Percentiles rank a stretch among this genome's conserved stretches.
phyloP scores from a whole-genome alignment of 1,139 yeast species.

The Geotrichum phurueaensis region DNA sequence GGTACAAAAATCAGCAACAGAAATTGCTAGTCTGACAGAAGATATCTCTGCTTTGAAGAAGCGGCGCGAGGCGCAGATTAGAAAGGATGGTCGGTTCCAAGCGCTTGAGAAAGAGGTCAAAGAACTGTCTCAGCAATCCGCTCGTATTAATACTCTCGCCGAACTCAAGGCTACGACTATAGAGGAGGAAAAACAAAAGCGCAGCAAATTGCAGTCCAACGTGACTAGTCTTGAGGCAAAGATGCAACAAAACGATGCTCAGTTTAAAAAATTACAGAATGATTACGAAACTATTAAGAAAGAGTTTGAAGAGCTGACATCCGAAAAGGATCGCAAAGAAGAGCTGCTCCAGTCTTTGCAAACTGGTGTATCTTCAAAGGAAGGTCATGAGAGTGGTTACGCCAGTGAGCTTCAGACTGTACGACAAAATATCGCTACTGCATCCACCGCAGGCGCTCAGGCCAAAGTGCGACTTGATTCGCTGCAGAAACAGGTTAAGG shows the following conservation, averaged over 20 bases:
- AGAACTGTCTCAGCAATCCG: constrained; percentile 56
- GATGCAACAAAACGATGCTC: constrained; percentile 22
- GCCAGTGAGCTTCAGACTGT: constrained; percentile 64
- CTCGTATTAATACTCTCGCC: constrained; percentile 59
- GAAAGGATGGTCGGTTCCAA: constrained; percentile 60
- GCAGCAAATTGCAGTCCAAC: constrained; percentile 24
- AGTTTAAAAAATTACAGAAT: constrained; percentile 34
- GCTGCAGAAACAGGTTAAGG: constrained; percentile 47
- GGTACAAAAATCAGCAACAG: constrained; percentile 46
- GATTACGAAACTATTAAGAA: constrained; percentile 44
- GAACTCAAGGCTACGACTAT: constrained; percentile 38
- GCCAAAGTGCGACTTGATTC: constrained; percentile 55
- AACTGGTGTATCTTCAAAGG: constrained; percentile 86
- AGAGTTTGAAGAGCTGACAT: constrained; percentile 43
- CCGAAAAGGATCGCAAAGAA: constrained; percentile 56
- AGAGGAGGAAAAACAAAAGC: constrained; percentile 20
- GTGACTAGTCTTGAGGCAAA: constrained; percentile 24
- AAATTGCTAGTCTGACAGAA: constrained; percentile 53
- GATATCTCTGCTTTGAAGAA: constrained; percentile 54
- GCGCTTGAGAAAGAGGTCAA: constrained; percentile 56
- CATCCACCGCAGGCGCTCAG: constrained; percentile 55
- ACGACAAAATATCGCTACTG: constrained; percentile 51
- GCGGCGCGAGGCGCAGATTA: constrained; percentile 54
- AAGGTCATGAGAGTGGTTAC: constrained; percentile 77
- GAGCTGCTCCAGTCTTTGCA: constrained; percentile 77